Evolutionary conservation across 306 rosid genomes (phyloP), one percentile per base, ranked within the genome.

Genomic region (Carpinus fangiana): DNA sequence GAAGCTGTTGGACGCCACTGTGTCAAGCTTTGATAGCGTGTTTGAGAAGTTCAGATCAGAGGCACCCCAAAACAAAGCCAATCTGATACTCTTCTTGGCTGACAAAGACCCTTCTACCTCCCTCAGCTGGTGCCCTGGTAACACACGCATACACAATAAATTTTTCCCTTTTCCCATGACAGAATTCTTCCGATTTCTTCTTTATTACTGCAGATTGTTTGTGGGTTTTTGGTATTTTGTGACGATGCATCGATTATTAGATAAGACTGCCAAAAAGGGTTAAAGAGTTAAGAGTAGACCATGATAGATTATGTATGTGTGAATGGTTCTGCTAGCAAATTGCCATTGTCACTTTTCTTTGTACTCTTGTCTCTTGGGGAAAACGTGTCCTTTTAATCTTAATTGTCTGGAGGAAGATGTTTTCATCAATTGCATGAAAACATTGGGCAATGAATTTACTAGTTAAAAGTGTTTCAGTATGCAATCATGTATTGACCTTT

Each of bases 91-190:
- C 79, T 94, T 94, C 86, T 65, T 94, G 84, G 98, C 97, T 28
- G 97, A 92, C 79, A 90, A 82, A 2, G 95, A 92, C 56, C 97
- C 97, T 74, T 81, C 90, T 21, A 94, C 98, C 73, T 87, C 90
- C 86, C 92, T 82, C 76, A 89, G 98, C 85, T 92, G 98, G 94
- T 94, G 97, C 80, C 96, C n/a, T 14, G 65, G 65, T 59, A 11
- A 47, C 12, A 7, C 2, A 45, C 48, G 48, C 48, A 31, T 45
- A 45, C 48, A 2, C 51, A 47, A 47, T 47, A 7, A 31, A 7
- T 70, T 70, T 21, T 55, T 9, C 61, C 2, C 7, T 4, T 2
- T 12, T 8, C 48, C 64, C 52, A 60, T 78, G 8, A 4, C n/a
- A 74, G n/a, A 45, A 20, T 64, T 77, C 71, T 53, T 61, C 28